Conservation (phyloP, 164 flowering plant species). For the Piper longum region DNA sequence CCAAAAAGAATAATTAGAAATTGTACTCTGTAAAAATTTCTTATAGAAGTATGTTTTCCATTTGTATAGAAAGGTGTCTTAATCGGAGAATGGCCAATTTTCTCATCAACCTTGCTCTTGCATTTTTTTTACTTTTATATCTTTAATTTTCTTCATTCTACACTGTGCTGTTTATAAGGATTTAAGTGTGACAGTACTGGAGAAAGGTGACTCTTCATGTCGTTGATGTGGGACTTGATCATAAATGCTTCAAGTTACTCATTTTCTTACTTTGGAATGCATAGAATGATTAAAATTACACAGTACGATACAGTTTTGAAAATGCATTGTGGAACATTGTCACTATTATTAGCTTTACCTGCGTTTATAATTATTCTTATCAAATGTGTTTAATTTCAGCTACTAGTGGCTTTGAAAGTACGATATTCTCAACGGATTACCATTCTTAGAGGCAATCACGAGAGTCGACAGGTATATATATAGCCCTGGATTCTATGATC, state of each 20-base stretch:
- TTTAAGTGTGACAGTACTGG: not conserved
- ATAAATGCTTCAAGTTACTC: not conserved
- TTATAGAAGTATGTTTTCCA: too few relatives aligned
- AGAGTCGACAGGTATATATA: constrained; percentile 79
- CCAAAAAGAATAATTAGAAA: too few relatives aligned
- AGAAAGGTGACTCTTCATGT: not conserved
- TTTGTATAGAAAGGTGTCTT: not conserved
- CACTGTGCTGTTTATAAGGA: not conserved
- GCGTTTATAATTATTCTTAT: not conserved
- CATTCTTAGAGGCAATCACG: constrained; percentile 93
- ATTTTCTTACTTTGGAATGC: too few relatives aligned
- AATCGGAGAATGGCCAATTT: not conserved
- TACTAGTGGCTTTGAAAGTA: constrained; percentile 80
- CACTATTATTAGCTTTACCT: too few relatives aligned
- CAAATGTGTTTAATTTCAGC: constrained; percentile 33
- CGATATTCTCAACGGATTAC: constrained; percentile 84
- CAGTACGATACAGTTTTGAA: too few relatives aligned
- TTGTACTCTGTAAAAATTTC: too few relatives aligned
- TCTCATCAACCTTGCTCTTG: too few relatives aligned
- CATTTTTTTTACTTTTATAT: too few relatives aligned
- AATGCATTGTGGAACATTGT: too few relatives aligned
- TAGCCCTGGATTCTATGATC: not conserved
- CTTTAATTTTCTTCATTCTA: not conserved
- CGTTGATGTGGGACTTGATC: not conserved
- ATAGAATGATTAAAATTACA: too few relatives aligned